Conservation (phyloP, 164 flowering plant species). For the Vitis rotundifolia region DNA sequence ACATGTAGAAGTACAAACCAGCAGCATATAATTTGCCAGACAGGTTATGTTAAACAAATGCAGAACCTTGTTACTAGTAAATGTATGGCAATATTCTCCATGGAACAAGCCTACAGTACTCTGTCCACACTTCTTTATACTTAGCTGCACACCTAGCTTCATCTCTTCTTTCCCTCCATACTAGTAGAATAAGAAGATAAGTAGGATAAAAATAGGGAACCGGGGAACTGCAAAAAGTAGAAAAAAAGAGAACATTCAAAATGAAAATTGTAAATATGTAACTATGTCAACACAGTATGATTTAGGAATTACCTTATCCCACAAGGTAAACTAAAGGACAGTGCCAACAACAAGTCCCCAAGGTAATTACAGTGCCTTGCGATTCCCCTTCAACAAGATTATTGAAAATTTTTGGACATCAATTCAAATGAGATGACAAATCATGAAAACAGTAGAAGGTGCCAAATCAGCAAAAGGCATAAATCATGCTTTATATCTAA, state of each 20-base stretch:
- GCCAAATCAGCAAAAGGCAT: neutral
- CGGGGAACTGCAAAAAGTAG: constrained; percentile 65
- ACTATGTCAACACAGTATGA: neutral
- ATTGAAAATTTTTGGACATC: neutral
- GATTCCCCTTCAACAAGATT: constrained; percentile 66
- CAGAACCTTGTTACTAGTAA: constrained; percentile 36
- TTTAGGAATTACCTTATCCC: constrained; percentile 63
- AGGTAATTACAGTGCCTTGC: constrained; percentile 97
- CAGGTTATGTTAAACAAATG: too few relatives aligned
- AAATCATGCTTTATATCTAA: neutral
- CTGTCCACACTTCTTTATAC: constrained; percentile 84
- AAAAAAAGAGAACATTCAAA: neutral
- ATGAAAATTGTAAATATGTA: neutral
- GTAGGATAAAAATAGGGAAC: constrained; percentile 90
- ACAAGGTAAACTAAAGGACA: constrained; percentile 92
- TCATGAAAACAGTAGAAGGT: constrained; percentile 1
- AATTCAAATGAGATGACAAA: neutral
- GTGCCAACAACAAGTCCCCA: constrained; percentile 85
- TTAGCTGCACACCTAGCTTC: constrained; percentile 92
- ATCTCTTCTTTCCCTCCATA: constrained; percentile 97
- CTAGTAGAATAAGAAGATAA: constrained; percentile 83
- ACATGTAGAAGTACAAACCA: too few relatives aligned
- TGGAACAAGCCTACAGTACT: constrained; percentile 79
- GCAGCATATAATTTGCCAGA: too few relatives aligned
- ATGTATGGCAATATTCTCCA: constrained; percentile 90